Base-by-base conservation (phyloP, 2,329 filamentous ascomycete genomes). In the Aspergillus amoenus region DNA sequence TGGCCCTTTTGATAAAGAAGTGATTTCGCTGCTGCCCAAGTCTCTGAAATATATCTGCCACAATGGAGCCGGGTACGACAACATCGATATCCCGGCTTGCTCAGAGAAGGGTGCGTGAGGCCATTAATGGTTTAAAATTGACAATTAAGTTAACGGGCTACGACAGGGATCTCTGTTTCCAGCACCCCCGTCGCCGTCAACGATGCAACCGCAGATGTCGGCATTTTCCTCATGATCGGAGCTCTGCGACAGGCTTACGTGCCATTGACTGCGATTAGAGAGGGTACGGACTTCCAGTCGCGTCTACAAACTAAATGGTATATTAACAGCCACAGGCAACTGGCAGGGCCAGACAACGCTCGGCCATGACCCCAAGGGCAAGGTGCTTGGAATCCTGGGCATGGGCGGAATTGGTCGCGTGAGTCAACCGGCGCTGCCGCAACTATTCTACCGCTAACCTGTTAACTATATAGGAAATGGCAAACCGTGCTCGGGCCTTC, bases 61-160 rank as follows among this genome's bases (percentile, higher is more conserved):
- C 63, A 81, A 82, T 59, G 81, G 83, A 15, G 83, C 83, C 2
- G 83, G 83, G 4, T 86, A 86, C 69, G 83, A 86, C 66, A 84
- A 84, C 63, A 80, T 86, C 47, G 82, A 86, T 57, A 74, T 85
- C 13, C 68, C 75, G 1, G 80, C 78, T 21, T 85, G 82, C 68
- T 81, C 80, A 24, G 68, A 76, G 60, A 76, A 64, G 63, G 69
- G 73, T 74, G 58, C n/a, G 63, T 48, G 13, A 55, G 1, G 11
- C 8, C 37, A 15, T 4, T 22, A n/a, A 24, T 9, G 9, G 27
- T 9, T 30, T 1, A 3, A 30, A 30, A 11, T 30, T 30, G 27
- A 11, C 27, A 30, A n/a, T 7, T 32, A 49, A 55, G 24, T 42
- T 54, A 52, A 50, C 43, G 8, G 27, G 18, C 11, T 24, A 43